These are phyloP conservation scores for Metschnikowia anglica DNA, from an alignment of 805 yeast genomes.

Conservation along the genomic window DNA sequence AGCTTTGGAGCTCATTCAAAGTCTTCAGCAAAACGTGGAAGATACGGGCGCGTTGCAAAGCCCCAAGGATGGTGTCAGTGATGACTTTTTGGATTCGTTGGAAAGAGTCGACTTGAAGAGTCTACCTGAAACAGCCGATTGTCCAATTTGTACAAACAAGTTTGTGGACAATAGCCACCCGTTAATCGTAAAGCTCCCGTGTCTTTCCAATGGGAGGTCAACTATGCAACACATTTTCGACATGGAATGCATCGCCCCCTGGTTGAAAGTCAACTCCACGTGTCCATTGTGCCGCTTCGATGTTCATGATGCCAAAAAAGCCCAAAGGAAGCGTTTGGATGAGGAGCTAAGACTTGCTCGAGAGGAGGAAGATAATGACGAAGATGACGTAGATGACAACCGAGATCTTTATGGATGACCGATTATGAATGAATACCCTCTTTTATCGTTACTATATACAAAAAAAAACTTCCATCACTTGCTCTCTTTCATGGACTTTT, in stretches of 20 bases:
- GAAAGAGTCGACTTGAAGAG: constrained; percentile 55
- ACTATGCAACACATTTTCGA: constrained; percentile 68
- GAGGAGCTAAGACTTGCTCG: constrained; percentile 36
- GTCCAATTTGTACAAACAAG: constrained; percentile 81
- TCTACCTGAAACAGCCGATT: constrained; percentile 54
- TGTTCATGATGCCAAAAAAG: constrained; percentile 44
- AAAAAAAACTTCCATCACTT: constrained; percentile 4
- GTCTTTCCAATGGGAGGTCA: constrained; percentile 42
- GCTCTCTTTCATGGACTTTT: constrained; percentile 44
- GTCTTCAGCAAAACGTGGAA: constrained; percentile 26
- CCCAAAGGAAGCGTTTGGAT: constrained; percentile 32
- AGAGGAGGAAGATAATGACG: constrained; percentile 50
- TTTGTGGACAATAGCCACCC: constrained; percentile 76
- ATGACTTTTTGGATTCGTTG: constrained; percentile 69
- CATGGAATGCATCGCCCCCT: constrained; percentile 85
- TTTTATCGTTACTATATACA: constrained; percentile 14
- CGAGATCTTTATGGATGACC: constrained; percentile 77
- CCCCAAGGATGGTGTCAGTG: constrained; percentile 54
- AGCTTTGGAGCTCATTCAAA: constrained; percentile 30
- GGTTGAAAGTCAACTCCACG: constrained; percentile 72
- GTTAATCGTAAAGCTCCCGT: constrained; percentile 71
- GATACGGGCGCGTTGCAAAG: constrained; percentile 5
- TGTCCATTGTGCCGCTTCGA: constrained; percentile 88
- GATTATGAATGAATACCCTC: neutral
- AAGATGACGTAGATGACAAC: constrained; percentile 47